These are phyloP conservation scores for Sindora glabra DNA, from an alignment of 306 rosid species.

Conservation along the genomic window DNA sequence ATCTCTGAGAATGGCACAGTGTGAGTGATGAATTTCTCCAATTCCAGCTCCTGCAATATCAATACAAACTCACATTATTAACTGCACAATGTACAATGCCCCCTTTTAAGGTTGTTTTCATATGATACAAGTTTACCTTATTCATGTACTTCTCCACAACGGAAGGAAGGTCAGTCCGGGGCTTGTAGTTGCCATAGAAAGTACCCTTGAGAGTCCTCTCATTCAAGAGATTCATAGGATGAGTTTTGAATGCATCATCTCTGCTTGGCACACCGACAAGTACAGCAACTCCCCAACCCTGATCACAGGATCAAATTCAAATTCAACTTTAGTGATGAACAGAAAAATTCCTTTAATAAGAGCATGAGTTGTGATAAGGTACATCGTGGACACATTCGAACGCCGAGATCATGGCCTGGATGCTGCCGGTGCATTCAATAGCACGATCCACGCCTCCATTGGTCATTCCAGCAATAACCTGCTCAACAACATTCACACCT, in stretches of 20 bases:
- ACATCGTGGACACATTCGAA: slow-evolving; percentile 95
- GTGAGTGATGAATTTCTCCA: slow-evolving; percentile 79
- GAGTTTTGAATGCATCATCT: slow-evolving; percentile 79
- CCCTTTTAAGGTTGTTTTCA: no score
- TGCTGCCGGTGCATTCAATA: slow-evolving; percentile 78
- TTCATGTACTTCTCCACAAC: slow-evolving; percentile 76
- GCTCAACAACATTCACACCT: slow-evolving; percentile 10
- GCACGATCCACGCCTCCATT: slow-evolving; percentile 88
- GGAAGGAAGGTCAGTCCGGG: slow-evolving; percentile 63
- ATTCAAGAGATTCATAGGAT: slow-evolving; percentile 59
- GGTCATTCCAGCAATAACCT: slow-evolving; percentile 86
- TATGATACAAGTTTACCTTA: slow-evolving; percentile 22
- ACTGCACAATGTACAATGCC: no score
- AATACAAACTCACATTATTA: background rate
- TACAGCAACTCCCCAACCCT: slow-evolving; percentile 98
- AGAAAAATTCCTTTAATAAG: no score
- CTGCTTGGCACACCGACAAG: slow-evolving; percentile 85
- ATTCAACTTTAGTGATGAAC: no score
- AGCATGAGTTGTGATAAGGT: background rate
- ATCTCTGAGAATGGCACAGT: slow-evolving; percentile 53
- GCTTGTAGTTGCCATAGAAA: slow-evolving; percentile 85
- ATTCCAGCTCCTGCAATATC: slow-evolving; percentile 53
- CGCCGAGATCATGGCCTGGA: slow-evolving; percentile 87
- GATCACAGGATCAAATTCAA: no score
- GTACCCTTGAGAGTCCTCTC: slow-evolving; percentile 93